Percentiles rank a stretch among this genome's conserved stretches.
phyloP scores from a whole-genome alignment of 441 rosid genomes.

The Populus hybrid region DNA sequence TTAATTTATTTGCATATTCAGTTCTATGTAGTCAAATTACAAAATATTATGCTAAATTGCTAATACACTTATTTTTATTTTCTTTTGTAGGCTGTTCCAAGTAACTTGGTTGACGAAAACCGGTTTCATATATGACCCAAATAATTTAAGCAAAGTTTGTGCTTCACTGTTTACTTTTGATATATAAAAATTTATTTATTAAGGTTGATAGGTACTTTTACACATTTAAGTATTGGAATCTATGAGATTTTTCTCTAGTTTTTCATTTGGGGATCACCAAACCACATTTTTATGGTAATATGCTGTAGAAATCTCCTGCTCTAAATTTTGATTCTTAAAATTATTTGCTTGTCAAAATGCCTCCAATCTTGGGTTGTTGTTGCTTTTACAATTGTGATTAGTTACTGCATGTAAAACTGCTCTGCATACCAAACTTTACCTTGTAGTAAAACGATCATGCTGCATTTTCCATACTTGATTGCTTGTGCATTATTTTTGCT shows the following conservation, averaged over 20 bases:
- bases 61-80: constrained; percentile 33
- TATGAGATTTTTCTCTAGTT: constrained; percentile 2
- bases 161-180: constrained; percentile 29
- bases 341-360: background rate
- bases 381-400: background rate
- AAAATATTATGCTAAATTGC: constrained; percentile 2
- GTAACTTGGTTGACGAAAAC: constrained; percentile 81
- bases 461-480: background rate
- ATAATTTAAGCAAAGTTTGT: constrained; percentile 76
- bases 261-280: background rate
- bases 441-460: background rate
- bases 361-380: background rate
- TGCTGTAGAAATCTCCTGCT: background rate
- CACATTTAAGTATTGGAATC: background rate
- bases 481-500: background rate
- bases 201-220: background rate
- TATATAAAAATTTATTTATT: constrained; percentile 15
- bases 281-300: background rate
- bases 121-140: constrained; percentile 82
- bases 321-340: background rate
- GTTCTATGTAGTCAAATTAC: background rate
- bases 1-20: background rate
- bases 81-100: constrained; percentile 89
- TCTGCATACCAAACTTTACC: background rate
- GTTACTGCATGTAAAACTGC: background rate